A percentile compares a stretch with the other conserved stretches of the same genome.
Evolutionary conservation across 148 eudicot genomes (phyloP).

Genomic region (Amaranthus palmeri): DNA sequence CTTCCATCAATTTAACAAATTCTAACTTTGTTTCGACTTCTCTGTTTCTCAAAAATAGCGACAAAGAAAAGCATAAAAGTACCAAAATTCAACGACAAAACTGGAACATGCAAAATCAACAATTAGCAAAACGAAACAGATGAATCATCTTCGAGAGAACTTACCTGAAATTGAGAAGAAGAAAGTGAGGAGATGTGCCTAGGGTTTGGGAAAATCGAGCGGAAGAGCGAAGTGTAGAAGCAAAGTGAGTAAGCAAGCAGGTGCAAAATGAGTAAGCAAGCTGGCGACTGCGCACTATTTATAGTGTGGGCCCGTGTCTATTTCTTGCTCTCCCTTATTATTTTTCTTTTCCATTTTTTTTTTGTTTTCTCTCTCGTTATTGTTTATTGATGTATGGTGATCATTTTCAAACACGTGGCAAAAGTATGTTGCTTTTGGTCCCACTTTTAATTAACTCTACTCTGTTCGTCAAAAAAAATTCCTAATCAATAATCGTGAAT

Average conservation of each 20-base stretch:
- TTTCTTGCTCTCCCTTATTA: neutral
- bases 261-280: neutral
- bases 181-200: neutral
- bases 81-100: neutral
- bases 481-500: too few relatives aligned
- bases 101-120: neutral
- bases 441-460: neutral
- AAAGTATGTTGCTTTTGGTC: neutral
- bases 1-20: neutral
- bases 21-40: neutral
- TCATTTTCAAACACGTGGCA: slow-evolving; percentile 22
- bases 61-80: neutral
- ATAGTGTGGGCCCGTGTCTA: neutral
- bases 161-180: slow-evolving; percentile 6
- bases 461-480: too few relatives aligned
- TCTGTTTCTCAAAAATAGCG: neutral
- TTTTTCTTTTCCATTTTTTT: neutral
- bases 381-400: neutral
- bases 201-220: slow-evolving; percentile 14
- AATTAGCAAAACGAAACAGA: neutral
- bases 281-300: neutral
- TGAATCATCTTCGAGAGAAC: neutral
- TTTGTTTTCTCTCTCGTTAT: neutral
- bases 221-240: neutral
- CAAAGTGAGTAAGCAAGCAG: neutral